A percentile compares a stretch with the other conserved stretches of the same genome.
Conservation (phyloP, 78 protist species). For the Dictyostelium citrinum region DNA sequence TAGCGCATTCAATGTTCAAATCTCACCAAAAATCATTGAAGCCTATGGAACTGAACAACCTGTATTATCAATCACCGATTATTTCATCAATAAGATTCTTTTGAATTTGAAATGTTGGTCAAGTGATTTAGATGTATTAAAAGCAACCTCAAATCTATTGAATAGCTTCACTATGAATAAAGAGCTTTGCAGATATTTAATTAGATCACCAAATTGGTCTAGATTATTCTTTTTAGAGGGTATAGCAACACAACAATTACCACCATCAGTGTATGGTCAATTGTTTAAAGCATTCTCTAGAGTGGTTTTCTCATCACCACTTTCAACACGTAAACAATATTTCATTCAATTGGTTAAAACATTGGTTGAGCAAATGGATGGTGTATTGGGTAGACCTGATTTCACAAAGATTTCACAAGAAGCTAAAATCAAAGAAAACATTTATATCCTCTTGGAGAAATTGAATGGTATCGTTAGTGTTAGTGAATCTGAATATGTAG, state of each 20-base stretch:
- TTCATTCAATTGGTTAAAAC: not conserved
- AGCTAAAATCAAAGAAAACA: slow-evolving; percentile 20
- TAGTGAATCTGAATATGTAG: not conserved
- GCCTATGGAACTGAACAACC: not conserved
- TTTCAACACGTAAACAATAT: not conserved
- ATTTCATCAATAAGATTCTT: not conserved
- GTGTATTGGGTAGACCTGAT: not conserved
- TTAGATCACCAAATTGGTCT: not conserved
- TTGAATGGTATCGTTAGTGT: slow-evolving; percentile 25
- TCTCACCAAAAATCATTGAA: not conserved
- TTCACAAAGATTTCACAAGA: slow-evolving; percentile 8
- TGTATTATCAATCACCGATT: not conserved
- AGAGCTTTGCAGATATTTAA: not conserved
- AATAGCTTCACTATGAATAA: not conserved
- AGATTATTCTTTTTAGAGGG: not conserved
- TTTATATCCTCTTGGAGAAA: slow-evolving; percentile 15
- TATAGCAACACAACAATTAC: not conserved
- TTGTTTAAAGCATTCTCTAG: slow-evolving; percentile 3
- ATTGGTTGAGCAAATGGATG: slow-evolving; percentile 2
- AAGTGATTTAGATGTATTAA: slow-evolving; percentile 5
- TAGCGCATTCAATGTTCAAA: not conserved
- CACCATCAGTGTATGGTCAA: slow-evolving; percentile 17
- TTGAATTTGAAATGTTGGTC: slow-evolving; percentile 33
- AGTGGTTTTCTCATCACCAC: not conserved
- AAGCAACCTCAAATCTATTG: not conserved